These are phyloP conservation scores for Diaporthe vexans DNA, from an alignment of 2,329 filamentous ascomycete species.

Conservation along the genomic window DNA sequence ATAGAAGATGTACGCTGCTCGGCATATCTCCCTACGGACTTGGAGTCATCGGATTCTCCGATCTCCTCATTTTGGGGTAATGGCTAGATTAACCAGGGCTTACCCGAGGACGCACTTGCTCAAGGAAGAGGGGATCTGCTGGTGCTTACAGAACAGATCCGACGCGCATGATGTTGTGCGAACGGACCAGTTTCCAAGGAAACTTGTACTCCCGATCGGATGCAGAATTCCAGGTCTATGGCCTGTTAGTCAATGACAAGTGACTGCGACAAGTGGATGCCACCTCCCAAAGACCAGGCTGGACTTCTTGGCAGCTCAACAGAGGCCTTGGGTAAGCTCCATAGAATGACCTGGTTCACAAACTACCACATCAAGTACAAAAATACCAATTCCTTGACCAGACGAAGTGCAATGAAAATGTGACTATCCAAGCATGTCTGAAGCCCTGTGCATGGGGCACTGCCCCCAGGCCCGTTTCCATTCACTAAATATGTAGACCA, in stretches of 20 bases:
- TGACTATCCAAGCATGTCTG: too few species aligned
- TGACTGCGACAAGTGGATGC: neutral
- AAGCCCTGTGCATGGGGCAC: too few species aligned
- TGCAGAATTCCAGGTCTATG: neutral
- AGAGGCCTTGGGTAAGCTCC: too few species aligned
- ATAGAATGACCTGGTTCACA: too few species aligned
- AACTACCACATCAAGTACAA: too few species aligned
- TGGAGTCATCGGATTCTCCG: neutral
- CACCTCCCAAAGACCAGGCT: neutral
- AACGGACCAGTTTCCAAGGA: neutral
- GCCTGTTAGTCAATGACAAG: neutral
- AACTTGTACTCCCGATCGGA: neutral
- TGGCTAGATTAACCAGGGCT: neutral
- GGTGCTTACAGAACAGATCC: neutral
- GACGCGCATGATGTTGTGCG: conserved; percentile 12
- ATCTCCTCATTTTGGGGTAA: neutral
- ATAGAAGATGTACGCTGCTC: neutral
- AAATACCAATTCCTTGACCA: too few species aligned
- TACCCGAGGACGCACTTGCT: neutral
- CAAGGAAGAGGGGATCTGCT: neutral
- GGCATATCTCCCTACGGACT: neutral
- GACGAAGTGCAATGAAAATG: too few species aligned
- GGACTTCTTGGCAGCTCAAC: neutral
- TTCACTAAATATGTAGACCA: too few species aligned
- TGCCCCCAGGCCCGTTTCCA: too few species aligned